phyloP scores from a whole-genome alignment of 2,329 filamentous ascomycete species.

The Cladosporium sp. region DNA sequence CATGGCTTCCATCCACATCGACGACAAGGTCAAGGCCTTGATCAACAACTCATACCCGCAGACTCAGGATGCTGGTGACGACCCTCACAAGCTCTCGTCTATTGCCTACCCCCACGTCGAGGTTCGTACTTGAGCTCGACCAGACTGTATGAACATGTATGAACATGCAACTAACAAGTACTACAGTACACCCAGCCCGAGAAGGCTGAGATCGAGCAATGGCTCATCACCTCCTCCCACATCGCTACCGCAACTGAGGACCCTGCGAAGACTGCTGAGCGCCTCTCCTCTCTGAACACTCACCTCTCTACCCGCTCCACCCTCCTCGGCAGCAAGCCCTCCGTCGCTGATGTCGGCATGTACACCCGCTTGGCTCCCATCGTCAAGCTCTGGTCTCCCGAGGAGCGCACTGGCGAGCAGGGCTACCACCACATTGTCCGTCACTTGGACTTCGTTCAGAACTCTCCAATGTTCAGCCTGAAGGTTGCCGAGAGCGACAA shows the following conservation, averaged over 20 bases:
- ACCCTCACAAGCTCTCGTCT: constrained; percentile 32
- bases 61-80: constrained; percentile 26
- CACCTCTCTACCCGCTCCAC: constrained; percentile 87
- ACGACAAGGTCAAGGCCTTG: constrained; percentile 29
- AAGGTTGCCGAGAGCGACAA: constrained; percentile 60
- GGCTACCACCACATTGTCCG: constrained; percentile 89
- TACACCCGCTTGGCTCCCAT: constrained; percentile 74
- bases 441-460: constrained; percentile 91
- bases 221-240: constrained; percentile 69
- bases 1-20: constrained; percentile 30
- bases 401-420: constrained; percentile 84
- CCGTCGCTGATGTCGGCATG: constrained; percentile 77
- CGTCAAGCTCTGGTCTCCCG: constrained; percentile 73
- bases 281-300: constrained; percentile 75
- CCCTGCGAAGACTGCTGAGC: constrained; percentile 53
- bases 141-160: neutral
- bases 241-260: constrained; percentile 61
- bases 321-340: constrained; percentile 83
- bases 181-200: constrained; percentile 71
- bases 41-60: constrained; percentile 32
- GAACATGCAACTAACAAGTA: neutral
- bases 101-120: constrained; percentile 31
- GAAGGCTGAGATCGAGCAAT: constrained; percentile 83
- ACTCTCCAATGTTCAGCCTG: constrained; percentile 68
- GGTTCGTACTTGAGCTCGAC: constrained; percentile 15